Percentiles rank a stretch among this genome's conserved stretches.
Conservation (phyloP, 805 yeast genomes). For the Hanseniaspora meyeri region DNA sequence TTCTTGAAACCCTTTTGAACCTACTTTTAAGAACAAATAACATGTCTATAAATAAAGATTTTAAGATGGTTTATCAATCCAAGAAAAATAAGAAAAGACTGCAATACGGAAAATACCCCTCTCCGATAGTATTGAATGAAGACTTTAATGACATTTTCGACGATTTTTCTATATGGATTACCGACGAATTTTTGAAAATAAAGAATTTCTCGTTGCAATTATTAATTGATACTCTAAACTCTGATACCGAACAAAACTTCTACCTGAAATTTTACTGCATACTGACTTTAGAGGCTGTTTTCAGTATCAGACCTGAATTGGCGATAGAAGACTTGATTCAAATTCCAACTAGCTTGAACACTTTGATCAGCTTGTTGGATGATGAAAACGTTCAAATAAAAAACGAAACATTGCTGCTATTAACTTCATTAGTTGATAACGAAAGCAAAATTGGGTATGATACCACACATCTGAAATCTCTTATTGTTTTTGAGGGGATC, state of each 20-base stretch:
- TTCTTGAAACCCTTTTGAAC: slow-evolving; percentile 73
- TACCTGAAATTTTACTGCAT: slow-evolving; percentile 69
- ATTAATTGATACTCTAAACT: slow-evolving; percentile 34
- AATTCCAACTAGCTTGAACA: slow-evolving; percentile 69
- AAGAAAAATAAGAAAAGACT: slow-evolving; percentile 53
- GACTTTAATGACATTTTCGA: slow-evolving; percentile 40
- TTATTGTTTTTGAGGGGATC: slow-evolving; percentile 88
- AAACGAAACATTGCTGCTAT: slow-evolving; percentile 72
- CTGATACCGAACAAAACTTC: slow-evolving; percentile 35
- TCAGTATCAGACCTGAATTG: slow-evolving; percentile 58
- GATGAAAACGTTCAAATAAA: slow-evolving; percentile 73
- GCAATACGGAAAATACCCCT: slow-evolving; percentile 67
- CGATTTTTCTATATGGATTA: slow-evolving; percentile 86
- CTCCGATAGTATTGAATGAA: slow-evolving; percentile 50
- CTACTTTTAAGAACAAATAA: slow-evolving; percentile 57
- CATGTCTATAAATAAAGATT: slow-evolving; percentile 24
- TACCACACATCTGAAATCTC: slow-evolving; percentile 74
- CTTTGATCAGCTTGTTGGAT: slow-evolving; percentile 50
- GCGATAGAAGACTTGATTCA: slow-evolving; percentile 62
- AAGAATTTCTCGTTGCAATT: slow-evolving; percentile 32
- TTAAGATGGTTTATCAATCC: slow-evolving; percentile 20
- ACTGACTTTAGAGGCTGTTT: slow-evolving; percentile 73
- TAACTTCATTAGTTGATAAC: slow-evolving; percentile 70
- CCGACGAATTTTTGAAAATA: slow-evolving; percentile 50
- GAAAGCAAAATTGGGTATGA: slow-evolving; percentile 9